Evolutionary conservation across 2,329 filamentous ascomycete genomes (phyloP).

Genomic region (Nigrospora oryzae): DNA sequence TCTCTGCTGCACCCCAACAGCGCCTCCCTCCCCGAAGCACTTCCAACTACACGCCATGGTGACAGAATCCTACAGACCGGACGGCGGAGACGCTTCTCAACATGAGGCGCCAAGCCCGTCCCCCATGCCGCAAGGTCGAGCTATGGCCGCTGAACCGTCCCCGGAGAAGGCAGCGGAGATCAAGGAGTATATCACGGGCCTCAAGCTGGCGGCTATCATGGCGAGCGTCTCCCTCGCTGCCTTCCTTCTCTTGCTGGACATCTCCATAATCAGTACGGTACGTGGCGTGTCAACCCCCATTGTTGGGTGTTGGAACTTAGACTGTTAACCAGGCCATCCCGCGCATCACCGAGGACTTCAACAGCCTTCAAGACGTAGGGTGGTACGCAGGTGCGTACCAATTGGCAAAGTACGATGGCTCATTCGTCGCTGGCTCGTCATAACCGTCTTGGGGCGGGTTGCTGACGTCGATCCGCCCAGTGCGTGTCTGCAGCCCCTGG

Average conservation of each 20-base stretch:
- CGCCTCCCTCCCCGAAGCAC: too few relatives aligned
- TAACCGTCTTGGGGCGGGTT: not conserved
- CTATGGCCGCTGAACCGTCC: not conserved
- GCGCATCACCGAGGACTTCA: slow-evolving; percentile 7
- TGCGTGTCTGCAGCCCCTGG: slow-evolving; percentile 6
- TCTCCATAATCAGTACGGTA: slow-evolving; percentile 44
- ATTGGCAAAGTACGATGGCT: slow-evolving; percentile 2
- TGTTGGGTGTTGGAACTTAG: not conserved
- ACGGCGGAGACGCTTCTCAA: too few relatives aligned
- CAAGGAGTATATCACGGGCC: slow-evolving; percentile 15
- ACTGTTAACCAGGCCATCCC: slow-evolving; percentile 4
- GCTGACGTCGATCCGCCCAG: not conserved
- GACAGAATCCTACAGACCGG: too few relatives aligned
- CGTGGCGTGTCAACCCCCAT: not conserved
- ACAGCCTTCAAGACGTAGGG: slow-evolving; percentile 7
- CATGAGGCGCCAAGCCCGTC: not conserved
- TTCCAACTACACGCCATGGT: too few relatives aligned
- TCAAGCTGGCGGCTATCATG: slow-evolving; percentile 16
- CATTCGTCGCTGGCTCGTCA: not conserved
- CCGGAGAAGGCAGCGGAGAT: slow-evolving; percentile 9
- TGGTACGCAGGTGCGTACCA: slow-evolving; percentile 8
- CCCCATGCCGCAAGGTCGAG: too few relatives aligned
- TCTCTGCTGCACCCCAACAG: too few relatives aligned
- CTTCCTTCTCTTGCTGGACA: slow-evolving; percentile 42
- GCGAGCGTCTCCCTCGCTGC: slow-evolving; percentile 28